Conservation (phyloP, 768 basidiomycete genomes). For the Hirschioporus abietinus region DNA sequence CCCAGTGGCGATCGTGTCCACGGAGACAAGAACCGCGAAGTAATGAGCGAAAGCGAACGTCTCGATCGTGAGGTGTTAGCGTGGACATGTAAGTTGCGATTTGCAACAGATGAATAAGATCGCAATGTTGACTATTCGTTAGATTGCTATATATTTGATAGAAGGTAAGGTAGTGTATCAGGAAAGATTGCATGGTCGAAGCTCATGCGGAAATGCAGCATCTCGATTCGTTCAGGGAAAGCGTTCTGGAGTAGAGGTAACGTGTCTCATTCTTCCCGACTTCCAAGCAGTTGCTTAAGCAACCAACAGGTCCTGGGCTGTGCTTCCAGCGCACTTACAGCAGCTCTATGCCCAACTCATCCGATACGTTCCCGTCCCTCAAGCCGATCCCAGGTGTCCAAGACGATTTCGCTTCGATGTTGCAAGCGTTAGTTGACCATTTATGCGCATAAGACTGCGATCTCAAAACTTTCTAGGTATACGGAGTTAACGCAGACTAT, state of each 20-base stretch:
- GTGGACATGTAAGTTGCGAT: constrained; percentile 5
- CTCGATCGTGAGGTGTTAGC: constrained; percentile 7
- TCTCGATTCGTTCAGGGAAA: constrained; percentile 7
- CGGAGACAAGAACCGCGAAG: not conserved
- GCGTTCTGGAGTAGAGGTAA: constrained; percentile 8
- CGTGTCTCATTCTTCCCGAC: not conserved
- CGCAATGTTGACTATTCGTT: not conserved
- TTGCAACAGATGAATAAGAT: not conserved
- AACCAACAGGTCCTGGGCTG: constrained; percentile 3
- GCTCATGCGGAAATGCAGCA: not conserved
- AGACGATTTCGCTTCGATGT: constrained; percentile 6
- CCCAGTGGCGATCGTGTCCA: not conserved
- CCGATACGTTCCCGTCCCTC: constrained; percentile 6
- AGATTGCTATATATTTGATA: constrained; percentile 11
- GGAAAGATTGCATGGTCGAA: not conserved
- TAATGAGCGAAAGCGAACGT: constrained; percentile 1
- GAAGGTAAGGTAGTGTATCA: not conserved
- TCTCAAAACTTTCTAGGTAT: not conserved
- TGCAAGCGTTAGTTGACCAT: constrained; percentile 6
- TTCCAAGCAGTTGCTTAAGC: not conserved
- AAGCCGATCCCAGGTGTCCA: constrained; percentile 4
- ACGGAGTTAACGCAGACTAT: constrained; percentile 9
- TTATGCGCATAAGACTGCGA: not conserved
- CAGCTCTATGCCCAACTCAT: not conserved
- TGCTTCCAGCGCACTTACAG: constrained; percentile 7